phyloP scores from a whole-genome alignment of 768 basidiomycete genomes.

The Tricholomella constricta region DNA sequence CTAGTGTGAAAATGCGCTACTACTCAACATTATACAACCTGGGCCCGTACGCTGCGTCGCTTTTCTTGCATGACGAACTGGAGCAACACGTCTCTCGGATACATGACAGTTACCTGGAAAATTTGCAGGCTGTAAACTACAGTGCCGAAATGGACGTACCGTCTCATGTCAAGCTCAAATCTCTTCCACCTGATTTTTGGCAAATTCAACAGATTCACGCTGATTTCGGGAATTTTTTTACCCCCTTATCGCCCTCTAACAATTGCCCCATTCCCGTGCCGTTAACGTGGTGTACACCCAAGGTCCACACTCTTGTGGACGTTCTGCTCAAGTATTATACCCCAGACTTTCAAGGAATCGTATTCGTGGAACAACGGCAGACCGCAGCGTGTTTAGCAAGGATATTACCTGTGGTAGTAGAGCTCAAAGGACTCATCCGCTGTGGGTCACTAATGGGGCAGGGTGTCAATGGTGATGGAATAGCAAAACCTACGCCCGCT shows the following conservation, averaged over 20 bases:
- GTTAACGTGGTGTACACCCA: conserved; percentile 73
- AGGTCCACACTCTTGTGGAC: conserved; percentile 63
- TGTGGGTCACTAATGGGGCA: conserved; percentile 75
- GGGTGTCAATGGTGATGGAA: conserved; percentile 47
- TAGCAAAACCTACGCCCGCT: conserved; percentile 40
- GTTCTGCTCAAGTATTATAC: conserved; percentile 58
- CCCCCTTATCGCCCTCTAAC: conserved; percentile 31
- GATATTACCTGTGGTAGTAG: conserved; percentile 61
- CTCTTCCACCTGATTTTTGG: conserved; percentile 38
- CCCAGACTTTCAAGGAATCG: conserved; percentile 71
- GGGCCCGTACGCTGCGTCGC: conserved; percentile 75
- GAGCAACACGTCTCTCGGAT: conserved; percentile 48
- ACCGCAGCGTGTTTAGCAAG: conserved; percentile 70
- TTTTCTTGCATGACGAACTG: conserved; percentile 67
- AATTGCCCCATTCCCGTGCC: conserved; percentile 43
- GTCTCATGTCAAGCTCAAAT: conserved; percentile 14
- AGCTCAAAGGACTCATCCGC: conserved; percentile 55
- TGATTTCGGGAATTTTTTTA: conserved; percentile 52
- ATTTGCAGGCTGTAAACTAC: conserved; percentile 13
- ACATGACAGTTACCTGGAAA: conserved; percentile 25
- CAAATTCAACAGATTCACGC: conserved; percentile 40
- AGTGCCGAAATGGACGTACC: conserved; percentile 20
- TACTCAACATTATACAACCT: conserved; percentile 59
- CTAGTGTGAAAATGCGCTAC: conserved; percentile 64
- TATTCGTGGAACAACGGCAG: conserved; percentile 88